Evolutionary conservation across 805 yeast species (phyloP).

Genomic region (Sugiyamaella marilandica): DNA sequence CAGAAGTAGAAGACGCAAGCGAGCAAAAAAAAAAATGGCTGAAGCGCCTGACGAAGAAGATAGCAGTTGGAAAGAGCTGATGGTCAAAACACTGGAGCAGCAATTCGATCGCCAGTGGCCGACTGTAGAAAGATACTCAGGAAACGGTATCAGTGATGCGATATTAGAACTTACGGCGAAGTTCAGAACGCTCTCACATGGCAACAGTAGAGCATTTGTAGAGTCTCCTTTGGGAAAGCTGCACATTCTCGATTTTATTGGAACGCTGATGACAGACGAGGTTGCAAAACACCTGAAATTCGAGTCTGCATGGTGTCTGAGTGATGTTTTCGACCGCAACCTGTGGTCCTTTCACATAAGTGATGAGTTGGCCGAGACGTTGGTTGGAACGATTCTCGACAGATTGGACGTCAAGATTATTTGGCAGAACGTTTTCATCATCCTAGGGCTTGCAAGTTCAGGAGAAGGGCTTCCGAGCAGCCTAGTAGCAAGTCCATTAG

Average conservation of each 20-base stretch:
- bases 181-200: background rate
- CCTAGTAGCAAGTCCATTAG: too few relatives aligned
- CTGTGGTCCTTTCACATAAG: constrained; percentile 1
- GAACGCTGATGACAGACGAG: background rate
- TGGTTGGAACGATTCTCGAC: background rate
- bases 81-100: too few relatives aligned
- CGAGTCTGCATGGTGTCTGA: background rate
- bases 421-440: background rate
- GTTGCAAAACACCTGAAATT: background rate
- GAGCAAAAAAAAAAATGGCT: too few relatives aligned
- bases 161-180: constrained; percentile 1
- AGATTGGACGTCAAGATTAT: background rate
- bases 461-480: too few relatives aligned
- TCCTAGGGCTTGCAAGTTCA: background rate
- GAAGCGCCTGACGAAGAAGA: too few relatives aligned
- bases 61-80: too few relatives aligned
- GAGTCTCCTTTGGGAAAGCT: constrained; percentile 6
- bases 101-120: constrained; percentile 3
- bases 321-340: background rate
- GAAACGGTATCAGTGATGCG: background rate
- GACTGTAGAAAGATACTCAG: background rate
- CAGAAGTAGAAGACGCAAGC: too few relatives aligned
- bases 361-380: background rate
- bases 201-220: background rate
- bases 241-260: constrained; percentile 8